Evolutionary conservation across 2,329 filamentous ascomycete species (phyloP), one percentile per base, ranked within the genome.

Genomic region (Penicillium sp.): DNA sequence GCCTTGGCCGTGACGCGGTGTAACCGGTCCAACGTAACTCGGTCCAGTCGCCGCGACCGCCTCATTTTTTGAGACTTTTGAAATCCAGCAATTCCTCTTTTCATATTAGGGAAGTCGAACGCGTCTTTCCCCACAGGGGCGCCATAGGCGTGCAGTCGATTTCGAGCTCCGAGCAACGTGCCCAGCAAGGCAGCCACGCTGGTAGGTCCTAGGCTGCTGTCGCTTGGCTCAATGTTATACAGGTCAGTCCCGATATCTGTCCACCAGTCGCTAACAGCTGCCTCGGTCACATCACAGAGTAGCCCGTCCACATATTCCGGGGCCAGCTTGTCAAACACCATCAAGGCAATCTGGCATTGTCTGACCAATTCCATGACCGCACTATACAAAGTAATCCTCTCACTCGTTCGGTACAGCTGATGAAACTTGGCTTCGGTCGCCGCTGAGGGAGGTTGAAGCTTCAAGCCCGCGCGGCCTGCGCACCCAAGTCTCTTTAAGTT

Each of bases 221-320:
- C 94, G 10, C 88, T 89, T 1, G 94, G 93, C 72, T 97, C 94
- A 34, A 91, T 84, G 52, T 93, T 95, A 77, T 93, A 97, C 67
- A 94, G 87, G 62, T 97, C 93, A 0, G 87, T 87, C 2, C 94
- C 94, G 56, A 97, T 88, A 66, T 96, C 90, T 1, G 89, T 87
- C 94, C 94, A 97, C 94, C 94, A 99, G 71, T 97, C 90, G 58
- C 87, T 88, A 64, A 97, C 86, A 2, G 92, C 91, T 58, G 83
- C 87, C 71, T 99, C 94, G 0, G 94, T 97, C 41, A 94, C 81
- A 75, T 99, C 94, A 71, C 94, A 99, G 3, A 99, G 82, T 25
- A 97, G 76, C 0, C 94, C 94, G 67, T 99, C 94, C 8, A 90
- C 89, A 69, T 96, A 97, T 61, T 92, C 89, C 31, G 87, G 82